phyloP scores from a whole-genome alignment of 208 protist genomes.

The Leishmania tropica region DNA sequence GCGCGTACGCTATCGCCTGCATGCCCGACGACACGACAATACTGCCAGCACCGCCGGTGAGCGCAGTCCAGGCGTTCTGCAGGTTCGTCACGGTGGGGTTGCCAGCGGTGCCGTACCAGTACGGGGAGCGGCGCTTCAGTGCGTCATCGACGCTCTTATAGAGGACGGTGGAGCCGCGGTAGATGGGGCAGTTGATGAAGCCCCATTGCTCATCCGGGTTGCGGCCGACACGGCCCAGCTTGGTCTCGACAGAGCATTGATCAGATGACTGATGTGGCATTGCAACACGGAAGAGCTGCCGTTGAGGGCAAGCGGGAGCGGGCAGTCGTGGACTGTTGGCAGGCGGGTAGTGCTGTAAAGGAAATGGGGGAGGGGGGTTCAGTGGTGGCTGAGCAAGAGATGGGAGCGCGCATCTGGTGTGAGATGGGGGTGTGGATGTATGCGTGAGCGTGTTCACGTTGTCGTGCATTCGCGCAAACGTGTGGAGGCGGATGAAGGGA shows the following conservation, averaged over 20 bases:
- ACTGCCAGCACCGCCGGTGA: slow-evolving; percentile 37
- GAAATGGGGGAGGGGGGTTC: neutral
- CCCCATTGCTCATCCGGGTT: slow-evolving; percentile 21
- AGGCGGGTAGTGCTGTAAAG: neutral
- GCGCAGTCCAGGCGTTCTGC: slow-evolving; percentile 28
- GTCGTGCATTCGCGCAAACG: neutral
- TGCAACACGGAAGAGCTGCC: neutral
- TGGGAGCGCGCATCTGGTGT: neutral
- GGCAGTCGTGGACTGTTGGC: neutral
- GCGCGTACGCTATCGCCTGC: slow-evolving; percentile 32
- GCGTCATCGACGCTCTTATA: slow-evolving; percentile 25
- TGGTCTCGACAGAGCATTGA: slow-evolving; percentile 22
- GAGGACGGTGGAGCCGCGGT: slow-evolving; percentile 37
- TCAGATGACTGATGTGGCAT: slow-evolving; percentile 8
- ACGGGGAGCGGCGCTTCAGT: neutral
- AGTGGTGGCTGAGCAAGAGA: neutral
- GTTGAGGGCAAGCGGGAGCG: neutral
- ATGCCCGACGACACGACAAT: slow-evolving; percentile 30
- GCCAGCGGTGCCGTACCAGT: slow-evolving; percentile 35
- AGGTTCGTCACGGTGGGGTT: slow-evolving; percentile 34
- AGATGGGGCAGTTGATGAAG: slow-evolving; percentile 45
- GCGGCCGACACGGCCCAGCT: slow-evolving; percentile 33
- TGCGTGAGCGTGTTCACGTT: neutral
- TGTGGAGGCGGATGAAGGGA: neutral
- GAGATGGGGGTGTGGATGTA: neutral